Evolutionary conservation across 1,284 basidiomycete species (phyloP), one percentile per base, ranked within the genome.

Genomic region (Pseudozyma sp.): DNA sequence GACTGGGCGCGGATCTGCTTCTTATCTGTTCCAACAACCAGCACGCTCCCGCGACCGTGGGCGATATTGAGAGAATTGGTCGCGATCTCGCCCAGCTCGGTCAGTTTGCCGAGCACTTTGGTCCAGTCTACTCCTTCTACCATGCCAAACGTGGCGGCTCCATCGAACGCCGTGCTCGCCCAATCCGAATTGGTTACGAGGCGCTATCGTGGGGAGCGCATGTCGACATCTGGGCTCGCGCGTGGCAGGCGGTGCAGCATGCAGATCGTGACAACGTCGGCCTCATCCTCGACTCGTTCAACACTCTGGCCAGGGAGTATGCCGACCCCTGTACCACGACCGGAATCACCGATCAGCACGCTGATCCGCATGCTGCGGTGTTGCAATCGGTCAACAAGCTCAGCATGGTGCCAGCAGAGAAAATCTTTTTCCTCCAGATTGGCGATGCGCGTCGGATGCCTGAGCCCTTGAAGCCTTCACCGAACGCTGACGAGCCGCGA

Each of bases 281-380:
- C 5, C 64, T 86, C 43, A 83, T 83, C 53, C 71, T 86, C 59
- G 85, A 86, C 75, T 81, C 81, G 10, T 86, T 86, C 83, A 85
- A 86, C 68, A 85, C 82, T 3, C 68, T 85, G 7, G 85, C 79
- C 0, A 73, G 81, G 52, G 81, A 85, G 59, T 85, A 77, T 66
- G 85, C 85, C 29, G 78, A 79, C 34, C 75, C 77, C 4, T 78
- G 77, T 53, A 64, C 68, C 3, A 29, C 66, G 16, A 56, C 65
- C 16, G 75, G 79, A 44, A 77, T 81, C 64, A 72, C 74, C 19
- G 71, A 73, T 13, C 37, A 47, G 45, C 59, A 75, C 42, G 64
- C 48, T 14, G 55, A 64, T 42, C 69, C 77, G 17, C 68, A 78
- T 48, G 50, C 30, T 4, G 68, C 68, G n/a, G 71, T 82, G 4